Conservation (phyloP, 164 flowering plant species). For the Stephania yunnanensis region DNA sequence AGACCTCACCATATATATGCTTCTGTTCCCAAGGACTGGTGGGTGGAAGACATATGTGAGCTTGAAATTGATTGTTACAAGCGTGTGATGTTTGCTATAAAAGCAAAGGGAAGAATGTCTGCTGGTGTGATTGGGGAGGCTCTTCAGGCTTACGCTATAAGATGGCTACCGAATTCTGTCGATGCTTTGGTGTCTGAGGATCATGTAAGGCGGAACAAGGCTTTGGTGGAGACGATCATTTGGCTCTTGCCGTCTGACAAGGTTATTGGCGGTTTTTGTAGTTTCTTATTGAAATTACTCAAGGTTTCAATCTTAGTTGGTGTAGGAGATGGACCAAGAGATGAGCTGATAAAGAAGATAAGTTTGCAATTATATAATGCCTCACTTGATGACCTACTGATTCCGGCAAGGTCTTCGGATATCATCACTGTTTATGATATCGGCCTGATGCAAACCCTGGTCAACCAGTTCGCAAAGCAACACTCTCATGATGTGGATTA, state of each 20-base stretch:
- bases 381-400: slow-evolving; percentile 60
- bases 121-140: slow-evolving; percentile 72
- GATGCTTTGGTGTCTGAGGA: slow-evolving; percentile 49
- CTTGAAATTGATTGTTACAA: slow-evolving; percentile 73
- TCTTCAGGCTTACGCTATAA: slow-evolving; percentile 50
- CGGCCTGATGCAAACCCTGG: slow-evolving; percentile 50
- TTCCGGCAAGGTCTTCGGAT: slow-evolving; percentile 46
- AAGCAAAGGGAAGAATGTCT: slow-evolving; percentile 79
- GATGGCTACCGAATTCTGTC: slow-evolving; percentile 78
- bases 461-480: slow-evolving; percentile 35
- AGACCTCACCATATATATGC: slow-evolving; percentile 28
- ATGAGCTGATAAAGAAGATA: slow-evolving; percentile 53
- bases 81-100: slow-evolving; percentile 64
- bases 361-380: slow-evolving; percentile 66
- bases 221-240: slow-evolving; percentile 59
- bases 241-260: slow-evolving; percentile 61
- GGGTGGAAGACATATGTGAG: slow-evolving; percentile 91
- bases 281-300: slow-evolving; percentile 72
- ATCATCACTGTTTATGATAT: slow-evolving; percentile 56
- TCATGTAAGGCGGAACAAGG: slow-evolving; percentile 39
- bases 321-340: slow-evolving; percentile 47
- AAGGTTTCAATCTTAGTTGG: slow-evolving; percentile 65
- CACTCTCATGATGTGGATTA: slow-evolving; percentile 20
- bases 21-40: slow-evolving; percentile 81
- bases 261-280: slow-evolving; percentile 56